These are phyloP conservation scores for Fusarium dlaminii DNA, from an alignment of 2,329 filamentous ascomycete genomes.

Conservation along the genomic window DNA sequence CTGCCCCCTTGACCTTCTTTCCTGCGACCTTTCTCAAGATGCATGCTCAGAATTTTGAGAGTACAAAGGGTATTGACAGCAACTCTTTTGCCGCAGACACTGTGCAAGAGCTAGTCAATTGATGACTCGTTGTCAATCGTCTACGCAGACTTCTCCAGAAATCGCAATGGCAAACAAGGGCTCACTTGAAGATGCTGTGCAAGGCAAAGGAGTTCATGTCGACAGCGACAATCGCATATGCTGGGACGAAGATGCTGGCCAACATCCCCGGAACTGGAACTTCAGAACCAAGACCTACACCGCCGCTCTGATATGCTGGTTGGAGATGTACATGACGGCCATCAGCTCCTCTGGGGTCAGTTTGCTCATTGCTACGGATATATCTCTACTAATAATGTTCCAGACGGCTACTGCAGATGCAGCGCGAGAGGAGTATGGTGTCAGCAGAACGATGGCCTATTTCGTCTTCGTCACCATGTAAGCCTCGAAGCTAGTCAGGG, in stretches of 20 bases:
- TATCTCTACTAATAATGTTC: neutral
- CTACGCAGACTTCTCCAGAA: fast-evolving
- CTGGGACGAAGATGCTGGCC: neutral
- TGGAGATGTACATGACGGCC: neutral
- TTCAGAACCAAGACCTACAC: neutral
- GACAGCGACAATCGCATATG: neutral
- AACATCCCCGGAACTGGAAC: neutral
- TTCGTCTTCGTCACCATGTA: neutral
- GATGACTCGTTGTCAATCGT: neutral
- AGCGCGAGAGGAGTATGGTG: neutral
- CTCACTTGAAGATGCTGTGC: neutral
- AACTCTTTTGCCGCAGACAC: neutral
- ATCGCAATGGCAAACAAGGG: neutral
- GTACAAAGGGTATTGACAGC: too few species aligned
- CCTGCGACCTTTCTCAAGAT: fast-evolving
- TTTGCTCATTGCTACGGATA: neutral
- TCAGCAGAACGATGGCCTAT: neutral
- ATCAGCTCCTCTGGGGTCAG: neutral
- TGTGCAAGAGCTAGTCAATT: neutral
- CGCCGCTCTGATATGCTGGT: neutral
- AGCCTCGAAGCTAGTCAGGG: fast-evolving
- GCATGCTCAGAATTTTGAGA: fast-evolving
- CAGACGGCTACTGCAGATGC: neutral
- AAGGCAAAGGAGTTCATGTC: neutral
- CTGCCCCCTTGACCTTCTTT: neutral